phyloP scores from a whole-genome alignment of 192 early-diverging fungal species.

The Chytriomyces hyalinus region DNA sequence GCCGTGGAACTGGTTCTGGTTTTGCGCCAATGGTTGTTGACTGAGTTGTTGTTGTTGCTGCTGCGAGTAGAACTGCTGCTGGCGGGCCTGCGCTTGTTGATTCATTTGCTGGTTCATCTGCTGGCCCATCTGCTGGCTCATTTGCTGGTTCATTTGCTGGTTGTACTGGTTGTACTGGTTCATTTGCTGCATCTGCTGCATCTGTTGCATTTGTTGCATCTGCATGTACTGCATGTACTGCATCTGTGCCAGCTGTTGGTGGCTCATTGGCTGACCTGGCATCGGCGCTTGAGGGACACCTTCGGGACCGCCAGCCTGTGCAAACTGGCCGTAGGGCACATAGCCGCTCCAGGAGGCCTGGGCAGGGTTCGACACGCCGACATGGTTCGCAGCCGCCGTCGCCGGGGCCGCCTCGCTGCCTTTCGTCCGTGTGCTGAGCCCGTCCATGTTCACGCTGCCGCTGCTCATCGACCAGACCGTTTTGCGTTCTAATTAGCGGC shows the following conservation, averaged over 20 bases:
- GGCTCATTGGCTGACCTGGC: too few relatives aligned
- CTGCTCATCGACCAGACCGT: too few relatives aligned
- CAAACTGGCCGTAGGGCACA: background rate
- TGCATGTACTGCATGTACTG: constrained; percentile 13
- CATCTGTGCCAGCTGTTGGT: background rate
- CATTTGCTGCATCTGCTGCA: constrained; percentile 11
- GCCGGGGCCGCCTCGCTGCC: too few relatives aligned
- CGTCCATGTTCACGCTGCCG: too few relatives aligned
- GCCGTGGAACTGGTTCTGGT: too few relatives aligned
- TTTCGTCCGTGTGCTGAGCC: too few relatives aligned
- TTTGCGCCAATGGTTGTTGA: too few relatives aligned
- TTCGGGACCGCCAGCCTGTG: too few relatives aligned
- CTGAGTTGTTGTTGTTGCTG: background rate
- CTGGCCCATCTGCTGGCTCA: background rate
- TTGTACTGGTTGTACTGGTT: background rate
- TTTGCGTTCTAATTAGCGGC: too few relatives aligned
- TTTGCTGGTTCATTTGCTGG: constrained; percentile 6
- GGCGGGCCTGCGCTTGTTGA: background rate
- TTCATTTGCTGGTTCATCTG: background rate
- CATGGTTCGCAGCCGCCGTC: too few relatives aligned
- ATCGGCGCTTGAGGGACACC: too few relatives aligned
- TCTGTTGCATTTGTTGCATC: constrained; percentile 8
- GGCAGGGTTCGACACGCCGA: too few relatives aligned
- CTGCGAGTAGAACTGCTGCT: background rate
- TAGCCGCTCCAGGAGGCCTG: background rate